Conservation (phyloP, 192 early-diverging fungal species). For the Podila clonocystis region DNA sequence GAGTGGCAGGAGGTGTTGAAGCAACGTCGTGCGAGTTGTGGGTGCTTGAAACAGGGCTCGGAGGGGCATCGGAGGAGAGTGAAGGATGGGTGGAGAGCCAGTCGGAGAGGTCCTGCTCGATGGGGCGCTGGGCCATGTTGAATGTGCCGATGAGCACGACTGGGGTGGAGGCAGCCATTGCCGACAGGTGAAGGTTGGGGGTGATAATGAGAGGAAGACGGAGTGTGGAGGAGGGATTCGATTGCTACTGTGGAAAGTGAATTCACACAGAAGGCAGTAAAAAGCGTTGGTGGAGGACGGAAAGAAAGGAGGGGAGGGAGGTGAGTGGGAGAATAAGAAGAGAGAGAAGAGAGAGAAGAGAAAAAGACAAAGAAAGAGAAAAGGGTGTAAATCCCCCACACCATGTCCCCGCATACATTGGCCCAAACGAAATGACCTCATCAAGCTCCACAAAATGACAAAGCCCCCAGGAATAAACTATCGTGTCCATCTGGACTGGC, state of each 20-base stretch:
- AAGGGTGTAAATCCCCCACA: no score
- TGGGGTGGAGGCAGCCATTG: slow-evolving; percentile 14
- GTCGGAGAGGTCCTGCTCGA: slow-evolving; percentile 47
- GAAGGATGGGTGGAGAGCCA: slow-evolving; percentile 51
- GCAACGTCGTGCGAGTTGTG: not conserved
- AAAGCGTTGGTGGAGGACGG: not conserved
- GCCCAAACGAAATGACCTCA: no score
- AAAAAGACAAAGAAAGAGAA: not conserved
- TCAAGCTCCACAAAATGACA: no score
- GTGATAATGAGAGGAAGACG: not conserved
- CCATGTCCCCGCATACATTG: no score
- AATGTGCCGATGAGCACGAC: slow-evolving; percentile 55
- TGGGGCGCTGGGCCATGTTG: slow-evolving; percentile 48
- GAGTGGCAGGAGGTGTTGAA: slow-evolving; percentile 6
- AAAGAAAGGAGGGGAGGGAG: no score
- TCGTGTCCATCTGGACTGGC: no score
- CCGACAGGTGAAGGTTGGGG: not conserved
- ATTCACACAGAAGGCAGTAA: not conserved
- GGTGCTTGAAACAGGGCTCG: slow-evolving; percentile 11
- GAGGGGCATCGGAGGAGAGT: slow-evolving; percentile 17
- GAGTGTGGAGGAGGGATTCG: not conserved
- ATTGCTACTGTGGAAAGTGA: no score
- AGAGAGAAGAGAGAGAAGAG: not conserved
- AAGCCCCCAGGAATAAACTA: no score
- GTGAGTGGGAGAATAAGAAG: not conserved